Evolutionary conservation across 2,329 filamentous ascomycete species (phyloP).

Genomic region (Pseudogymnoascus sp.): DNA sequence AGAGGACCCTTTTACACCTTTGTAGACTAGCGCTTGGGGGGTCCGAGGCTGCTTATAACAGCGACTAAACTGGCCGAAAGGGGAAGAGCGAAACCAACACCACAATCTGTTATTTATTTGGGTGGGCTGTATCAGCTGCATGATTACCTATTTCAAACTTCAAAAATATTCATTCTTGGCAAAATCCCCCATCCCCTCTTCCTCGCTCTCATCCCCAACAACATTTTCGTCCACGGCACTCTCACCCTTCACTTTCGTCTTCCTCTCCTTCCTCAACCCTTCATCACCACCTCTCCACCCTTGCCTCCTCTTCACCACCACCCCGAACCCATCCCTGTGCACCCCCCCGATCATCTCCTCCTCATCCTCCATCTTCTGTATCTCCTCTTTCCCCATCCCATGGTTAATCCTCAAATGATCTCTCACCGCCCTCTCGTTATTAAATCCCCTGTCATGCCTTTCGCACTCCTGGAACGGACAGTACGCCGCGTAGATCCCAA

Average conservation of each 20-base stretch:
- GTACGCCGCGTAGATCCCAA: not conserved
- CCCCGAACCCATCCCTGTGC: constrained; percentile 62
- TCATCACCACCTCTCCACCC: constrained; percentile 41
- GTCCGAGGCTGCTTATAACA: not conserved
- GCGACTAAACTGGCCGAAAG: not conserved
- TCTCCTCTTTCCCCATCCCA: constrained; percentile 8
- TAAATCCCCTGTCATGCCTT: constrained; percentile 27
- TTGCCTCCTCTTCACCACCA: constrained; percentile 42
- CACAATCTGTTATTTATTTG: not conserved
- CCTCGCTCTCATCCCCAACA: not conserved
- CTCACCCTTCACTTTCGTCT: not conserved
- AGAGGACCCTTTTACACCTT: not conserved
- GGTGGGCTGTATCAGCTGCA: not conserved
- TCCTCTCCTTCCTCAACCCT: constrained; percentile 1
- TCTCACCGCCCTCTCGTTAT: constrained; percentile 29
- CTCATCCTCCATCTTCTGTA: constrained; percentile 38
- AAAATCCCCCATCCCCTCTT: not conserved
- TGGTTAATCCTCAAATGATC: constrained; percentile 42
- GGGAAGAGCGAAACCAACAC: not conserved
- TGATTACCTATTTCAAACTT: not conserved
- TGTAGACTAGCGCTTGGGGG: not conserved
- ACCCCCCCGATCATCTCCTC: constrained; percentile 53
- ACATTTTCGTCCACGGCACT: not conserved
- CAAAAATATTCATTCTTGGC: not conserved
- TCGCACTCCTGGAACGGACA: not conserved